phyloP scores from a whole-genome alignment of 23 red algal genomes.

The Gracilaria gracilis region DNA sequence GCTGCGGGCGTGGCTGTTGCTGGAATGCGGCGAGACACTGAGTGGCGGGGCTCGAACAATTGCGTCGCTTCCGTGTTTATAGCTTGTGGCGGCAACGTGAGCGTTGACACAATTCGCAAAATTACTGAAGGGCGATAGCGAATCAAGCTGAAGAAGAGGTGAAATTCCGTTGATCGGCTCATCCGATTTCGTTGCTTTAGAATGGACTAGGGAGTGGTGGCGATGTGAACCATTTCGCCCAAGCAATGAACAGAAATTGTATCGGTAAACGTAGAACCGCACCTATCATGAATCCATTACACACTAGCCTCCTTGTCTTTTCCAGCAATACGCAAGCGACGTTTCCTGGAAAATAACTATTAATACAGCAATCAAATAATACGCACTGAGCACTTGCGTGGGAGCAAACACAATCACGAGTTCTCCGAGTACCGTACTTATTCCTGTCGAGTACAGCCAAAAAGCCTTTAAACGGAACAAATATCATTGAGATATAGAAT shows the following conservation, averaged over 20 bases:
- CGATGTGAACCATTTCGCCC: constrained; percentile 61
- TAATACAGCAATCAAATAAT: constrained; percentile 5
- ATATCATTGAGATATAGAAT: constrained; percentile 75
- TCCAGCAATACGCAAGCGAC: constrained; percentile 46
- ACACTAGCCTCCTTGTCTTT: constrained; percentile 32
- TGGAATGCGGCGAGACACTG: neutral
- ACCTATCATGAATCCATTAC: constrained; percentile 42
- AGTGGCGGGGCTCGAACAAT: constrained; percentile 31
- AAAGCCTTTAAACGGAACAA: constrained; percentile 59
- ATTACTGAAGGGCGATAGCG: too few species aligned
- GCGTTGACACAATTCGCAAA: constrained; percentile 7
- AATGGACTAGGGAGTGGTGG: constrained; percentile 7
- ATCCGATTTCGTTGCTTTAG: constrained; percentile 3
- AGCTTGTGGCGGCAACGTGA: constrained; percentile 71
- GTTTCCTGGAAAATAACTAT: constrained; percentile 68
- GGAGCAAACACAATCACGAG: neutral
- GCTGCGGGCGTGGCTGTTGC: constrained; percentile 76
- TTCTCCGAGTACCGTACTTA: constrained; percentile 21
- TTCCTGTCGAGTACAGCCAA: constrained; percentile 60
- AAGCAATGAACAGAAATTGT: constrained; percentile 59
- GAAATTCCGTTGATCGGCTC: too few species aligned
- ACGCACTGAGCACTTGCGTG: constrained; percentile 37
- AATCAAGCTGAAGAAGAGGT: too few species aligned
- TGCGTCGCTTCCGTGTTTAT: constrained; percentile 54
- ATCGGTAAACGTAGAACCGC: constrained; percentile 62